These are phyloP conservation scores for Barnettozyma botsteinii DNA, from an alignment of 805 yeast genomes.

Conservation along the genomic window DNA sequence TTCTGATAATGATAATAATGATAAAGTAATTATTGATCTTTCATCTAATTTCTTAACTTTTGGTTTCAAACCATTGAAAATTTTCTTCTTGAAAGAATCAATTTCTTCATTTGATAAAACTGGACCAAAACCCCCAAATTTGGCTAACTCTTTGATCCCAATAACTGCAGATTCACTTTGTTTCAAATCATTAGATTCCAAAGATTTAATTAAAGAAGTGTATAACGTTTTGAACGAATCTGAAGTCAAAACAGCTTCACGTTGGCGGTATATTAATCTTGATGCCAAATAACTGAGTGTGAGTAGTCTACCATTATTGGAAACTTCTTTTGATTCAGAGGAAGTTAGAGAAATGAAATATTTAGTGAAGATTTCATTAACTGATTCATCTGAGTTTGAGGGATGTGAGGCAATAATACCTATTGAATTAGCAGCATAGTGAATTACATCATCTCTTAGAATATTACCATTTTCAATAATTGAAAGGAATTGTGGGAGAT, in stretches of 20 bases:
- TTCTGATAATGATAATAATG: conserved; percentile 43
- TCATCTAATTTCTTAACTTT: conserved; percentile 55
- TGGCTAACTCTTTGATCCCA: conserved; percentile 31
- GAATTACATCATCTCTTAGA: conserved; percentile 22
- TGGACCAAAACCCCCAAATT: conserved; percentile 33
- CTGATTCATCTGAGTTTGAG: conserved; percentile 10
- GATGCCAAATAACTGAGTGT: conserved; percentile 42
- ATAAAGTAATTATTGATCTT: conserved; percentile 47
- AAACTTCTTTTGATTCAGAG: conserved; percentile 8
- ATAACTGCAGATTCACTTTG: conserved; percentile 17
- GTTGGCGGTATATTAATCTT: conserved; percentile 29
- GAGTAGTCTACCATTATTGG: conserved; percentile 21
- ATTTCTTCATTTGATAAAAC: conserved; percentile 16
- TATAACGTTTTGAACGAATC: background rate
- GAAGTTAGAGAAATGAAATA: conserved; percentile 9
- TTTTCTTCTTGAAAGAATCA: conserved; percentile 16
- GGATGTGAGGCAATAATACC: conserved; percentile 48
- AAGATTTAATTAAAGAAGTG: background rate
- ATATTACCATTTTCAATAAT: conserved; percentile 17
- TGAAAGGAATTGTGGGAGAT: conserved; percentile 23
- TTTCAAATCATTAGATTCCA: conserved; percentile 10
- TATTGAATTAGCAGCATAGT: conserved; percentile 37
- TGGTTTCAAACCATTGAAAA: conserved; percentile 29
- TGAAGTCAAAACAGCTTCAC: conserved; percentile 5
- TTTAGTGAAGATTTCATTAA: conserved; percentile 7